phyloP scores from a whole-genome alignment of 73 alveolate species.

The Tetrahymena elliotti region DNA sequence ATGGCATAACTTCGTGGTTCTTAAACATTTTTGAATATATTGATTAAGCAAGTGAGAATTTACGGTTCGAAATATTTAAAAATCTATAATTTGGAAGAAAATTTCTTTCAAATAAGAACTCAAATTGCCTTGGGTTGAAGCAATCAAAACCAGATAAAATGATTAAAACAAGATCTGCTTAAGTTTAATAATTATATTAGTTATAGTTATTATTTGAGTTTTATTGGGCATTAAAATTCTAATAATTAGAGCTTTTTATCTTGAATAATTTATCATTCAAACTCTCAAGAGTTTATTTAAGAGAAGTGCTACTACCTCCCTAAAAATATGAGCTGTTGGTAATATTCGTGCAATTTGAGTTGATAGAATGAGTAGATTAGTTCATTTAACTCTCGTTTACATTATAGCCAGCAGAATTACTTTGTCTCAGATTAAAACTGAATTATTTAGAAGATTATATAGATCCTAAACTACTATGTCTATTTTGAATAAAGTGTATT shows the following conservation, averaged over 20 bases:
- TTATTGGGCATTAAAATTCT: not conserved
- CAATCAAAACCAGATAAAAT: not conserved
- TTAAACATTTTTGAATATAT: not conserved
- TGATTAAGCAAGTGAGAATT: not conserved
- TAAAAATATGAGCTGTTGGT: not conserved
- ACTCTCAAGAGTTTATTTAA: not conserved
- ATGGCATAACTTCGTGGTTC: not conserved
- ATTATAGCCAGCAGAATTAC: not conserved
- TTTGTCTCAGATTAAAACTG: not conserved
- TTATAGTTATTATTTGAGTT: not conserved
- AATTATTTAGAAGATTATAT: not conserved
- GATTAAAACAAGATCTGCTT: not conserved
- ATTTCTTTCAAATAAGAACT: not conserved
- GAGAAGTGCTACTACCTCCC: not conserved
- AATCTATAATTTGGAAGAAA: not conserved
- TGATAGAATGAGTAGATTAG: not conserved
- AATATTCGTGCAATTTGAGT: not conserved
- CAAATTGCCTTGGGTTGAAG: not conserved
- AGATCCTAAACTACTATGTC: not conserved
- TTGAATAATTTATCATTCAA: not conserved
- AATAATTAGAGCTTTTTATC: not conserved
- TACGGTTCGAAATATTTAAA: not conserved
- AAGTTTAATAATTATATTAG: not conserved
- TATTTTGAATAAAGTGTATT: not conserved
- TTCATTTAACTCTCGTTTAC: not conserved